Base-by-base conservation (phyloP, 2,329 filamentous ascomycete species). In the Monilinia laxa region DNA sequence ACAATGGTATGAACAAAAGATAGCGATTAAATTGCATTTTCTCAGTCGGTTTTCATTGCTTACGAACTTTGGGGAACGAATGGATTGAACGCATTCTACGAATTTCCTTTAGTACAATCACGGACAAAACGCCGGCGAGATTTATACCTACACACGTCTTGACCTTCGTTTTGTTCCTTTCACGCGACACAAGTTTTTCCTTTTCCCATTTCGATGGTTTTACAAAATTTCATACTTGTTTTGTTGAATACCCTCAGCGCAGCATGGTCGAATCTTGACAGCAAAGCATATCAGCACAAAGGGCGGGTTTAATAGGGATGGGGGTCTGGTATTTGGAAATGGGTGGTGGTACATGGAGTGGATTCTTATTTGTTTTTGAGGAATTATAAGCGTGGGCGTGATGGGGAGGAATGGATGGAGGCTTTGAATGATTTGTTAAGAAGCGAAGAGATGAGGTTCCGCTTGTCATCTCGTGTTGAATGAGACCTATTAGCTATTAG, bases 211-310 rank as follows among this genome's bases (percentile, higher is more conserved):
- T 60, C 20, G 49, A 60, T 51, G 58, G 45, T 51, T 51, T 35
- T 51, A 38, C 58, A 65, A 49, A 60, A 65, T 40, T 52, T 65
- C 63, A 60, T 58, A 42, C 63, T 65, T 65, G 63, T 65, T 65
- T 65, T 65, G 63, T 65, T 65, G 63, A 65, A 65, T 60, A 65
- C 63, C 63, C 63, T 55, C 63, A 59, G 55, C 63, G 63, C 63
- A 65, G 63, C 63, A 65, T 65, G 63, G 47, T 52, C 49, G 63
- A 65, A 60, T 65, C 49, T 65, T 65, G 63, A 45, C 42, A 59
- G 63, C 55, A 65, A 38, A 65, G 53, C 62, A 64, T 51, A 60
- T 60, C 54, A 58, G 53, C 62, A 64, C 62, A 64, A n/a, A 59
- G 28, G 42, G 55, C 31, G 45, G 45, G 63, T 60, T 65, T 60